Evolutionary conservation across 495 filamentous ascomycete species (phyloP), one percentile per base, ranked within the genome.

Genomic region (Coniosporium apollinis): DNA sequence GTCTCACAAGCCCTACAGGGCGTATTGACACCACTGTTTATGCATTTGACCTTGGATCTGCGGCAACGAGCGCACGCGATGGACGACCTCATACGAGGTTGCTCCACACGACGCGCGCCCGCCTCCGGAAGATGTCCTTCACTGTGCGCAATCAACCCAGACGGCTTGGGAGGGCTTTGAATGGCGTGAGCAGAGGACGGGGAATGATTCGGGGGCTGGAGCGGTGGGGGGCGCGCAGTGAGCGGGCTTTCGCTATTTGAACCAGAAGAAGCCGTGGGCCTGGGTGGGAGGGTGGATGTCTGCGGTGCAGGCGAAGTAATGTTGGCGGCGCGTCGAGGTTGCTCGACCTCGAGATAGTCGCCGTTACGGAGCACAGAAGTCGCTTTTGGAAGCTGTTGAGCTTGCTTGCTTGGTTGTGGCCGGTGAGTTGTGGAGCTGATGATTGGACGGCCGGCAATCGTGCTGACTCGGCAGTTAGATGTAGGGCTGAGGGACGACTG

Each of bases 1-100:
- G 70, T 68, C 47, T 82, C 68, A 51, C 83, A 92, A 4, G 76
- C 76, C 39, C 78, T 73, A 58, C 83, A 92, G 16, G 70, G 76
- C 14, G 72, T 75, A 42, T 71, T 67, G 36, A 75, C 72, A 34
- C 81, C 81, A 47, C 63, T 65, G 57, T 92, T 92, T 59, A 83
- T 74, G 54, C 66, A 80, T 61, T 85, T 87, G 54, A 85, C 78
- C 53, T 87, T 87, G 54, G 74, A 80, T 50, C 77, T 74, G 37
- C 80, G 70, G 60, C 81, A 87, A 33, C 73, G 66, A 39, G 69
- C 66, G 55, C 81, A 87, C 42, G 81, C 81, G 43, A 87, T 83
- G 43, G 75, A 80, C 32, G 79, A 83, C 36, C 81, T 67, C 72
- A 84, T 77, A 16, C 55, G 53, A 38, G 45, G 41, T 9, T 13